Base-by-base conservation (phyloP, 2,329 filamentous ascomycete species). In the Amauroascus niger region DNA sequence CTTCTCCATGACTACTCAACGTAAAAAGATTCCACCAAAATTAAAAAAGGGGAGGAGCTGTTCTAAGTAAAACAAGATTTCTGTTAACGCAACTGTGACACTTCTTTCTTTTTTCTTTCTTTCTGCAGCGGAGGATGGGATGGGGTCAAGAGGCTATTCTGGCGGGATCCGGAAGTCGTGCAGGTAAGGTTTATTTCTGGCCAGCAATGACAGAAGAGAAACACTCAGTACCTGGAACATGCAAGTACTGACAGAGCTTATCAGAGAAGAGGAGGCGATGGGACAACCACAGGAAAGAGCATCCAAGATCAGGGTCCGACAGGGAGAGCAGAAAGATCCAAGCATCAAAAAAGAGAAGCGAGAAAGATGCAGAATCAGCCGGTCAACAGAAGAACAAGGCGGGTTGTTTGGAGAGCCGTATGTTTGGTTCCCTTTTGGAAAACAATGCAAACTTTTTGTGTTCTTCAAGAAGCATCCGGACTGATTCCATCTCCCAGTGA, bases 1-100 rank as follows among this genome's bases (percentile, higher is more conserved):
- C 59, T 65, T 63, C 60, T 59, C 63, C 63, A 57, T 59, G 59
- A 56, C 54, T 16, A 22, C 24, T 8, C 32, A 22, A 18, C 16
- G 6, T 16, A 18, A 46, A 16, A 13, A 46, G 22, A 13, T 7
- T n/a, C 16, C n/a, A 32, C 8, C 5, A 32, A 14, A 14, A n/a
- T n/a, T 35, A 35, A 30, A 30, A 30, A 9, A n/a, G n/a, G n/a
- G n/a, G n/a, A n/a, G n/a, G n/a, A n/a, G n/a, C n/a, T n/a, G n/a
- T n/a, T n/a, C n/a, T n/a, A n/a, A n/a, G n/a, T n/a, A n/a, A n/a
- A n/a, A n/a, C n/a, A n/a, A n/a, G n/a, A n/a, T n/a, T n/a, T n/a
- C n/a, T n/a, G n/a, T n/a, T n/a, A n/a, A n/a, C n/a, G n/a, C n/a
- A n/a, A n/a, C n/a, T n/a, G n/a, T n/a, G n/a, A n/a, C n/a, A n/a